phyloP scores from a whole-genome alignment of 345 rosid species.

The Excoecaria agallocha region DNA sequence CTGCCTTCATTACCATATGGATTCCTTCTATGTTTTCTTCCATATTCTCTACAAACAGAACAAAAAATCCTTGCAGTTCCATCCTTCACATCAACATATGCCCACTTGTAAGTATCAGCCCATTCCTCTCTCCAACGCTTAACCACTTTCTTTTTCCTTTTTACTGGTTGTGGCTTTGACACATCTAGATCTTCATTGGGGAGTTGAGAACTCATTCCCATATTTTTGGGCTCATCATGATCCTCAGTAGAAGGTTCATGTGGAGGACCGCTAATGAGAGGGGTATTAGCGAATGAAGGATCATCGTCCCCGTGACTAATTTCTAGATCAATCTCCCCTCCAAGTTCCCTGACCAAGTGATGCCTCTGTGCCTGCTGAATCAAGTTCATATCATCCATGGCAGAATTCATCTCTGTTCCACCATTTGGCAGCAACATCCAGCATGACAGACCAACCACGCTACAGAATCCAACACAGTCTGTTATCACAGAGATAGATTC shows the following conservation, averaged over 20 bases:
- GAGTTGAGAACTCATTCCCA: constrained; percentile 68
- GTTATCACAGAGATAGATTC: constrained; percentile 20
- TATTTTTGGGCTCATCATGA: constrained; percentile 75
- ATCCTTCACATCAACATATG: constrained; percentile 94
- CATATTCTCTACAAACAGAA: constrained; percentile 94
- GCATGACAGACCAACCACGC: constrained; percentile 67
- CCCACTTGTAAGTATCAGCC: constrained; percentile 99
- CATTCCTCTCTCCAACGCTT: constrained; percentile 99
- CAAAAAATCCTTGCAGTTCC: constrained; percentile 97
- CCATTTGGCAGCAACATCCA: constrained; percentile 82
- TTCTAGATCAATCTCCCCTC: constrained; percentile 98
- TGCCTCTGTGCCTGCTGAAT: constrained; percentile 97
- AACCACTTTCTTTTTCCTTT: constrained; percentile 96
- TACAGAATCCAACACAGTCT: constrained; percentile 25
- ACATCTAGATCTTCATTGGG: constrained; percentile 66
- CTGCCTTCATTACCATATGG: constrained; percentile 99
- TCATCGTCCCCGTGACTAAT: constrained; percentile 94
- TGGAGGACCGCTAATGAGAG: constrained; percentile 63
- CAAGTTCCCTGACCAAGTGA: constrained; percentile 84
- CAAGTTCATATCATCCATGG: constrained; percentile 96
- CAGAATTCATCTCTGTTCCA: constrained; percentile 83
- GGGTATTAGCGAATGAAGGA: constrained; percentile 69
- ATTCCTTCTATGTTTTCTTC: constrained; percentile 93
- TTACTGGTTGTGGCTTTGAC: constrained; percentile 57
- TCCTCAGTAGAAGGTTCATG: constrained; percentile 75